Evolutionary conservation across 2,329 filamentous ascomycete genomes (phyloP), one percentile per base, ranked within the genome.

Genomic region (Pezicula rhizophila): DNA sequence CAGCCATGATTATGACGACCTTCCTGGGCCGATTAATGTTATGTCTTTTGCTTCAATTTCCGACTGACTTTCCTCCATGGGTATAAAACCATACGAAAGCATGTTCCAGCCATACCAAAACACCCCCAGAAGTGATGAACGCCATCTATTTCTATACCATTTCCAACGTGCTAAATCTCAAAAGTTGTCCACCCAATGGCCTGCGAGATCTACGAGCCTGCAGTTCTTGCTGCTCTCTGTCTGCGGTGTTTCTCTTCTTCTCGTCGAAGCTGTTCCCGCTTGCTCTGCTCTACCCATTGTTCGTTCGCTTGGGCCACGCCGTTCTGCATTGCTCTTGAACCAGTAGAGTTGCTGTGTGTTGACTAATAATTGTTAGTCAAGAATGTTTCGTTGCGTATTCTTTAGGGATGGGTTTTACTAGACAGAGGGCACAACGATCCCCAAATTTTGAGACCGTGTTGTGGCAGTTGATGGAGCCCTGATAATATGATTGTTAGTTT

Each of bases 391-490:
- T 5, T 5, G 15, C 11, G 11, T 11, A 28, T 7, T 18, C 8
- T 39, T 7, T 8, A 11, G 11, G 10, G 31, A 14, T 12, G 31
- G 18, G 5, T 53, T 63, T 54, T 51, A 67, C 65, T 15, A 63
- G 53, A 49, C 67, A 70, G 20, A 68, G 60, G 53, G 61, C 64
- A 55, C 67, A 70, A 35, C 64, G 53, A 28, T 69, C 65, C 8
- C 67, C 67, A 43, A 70, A 70, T 40, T 58, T 62, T 37, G 53
- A 50, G 23, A 69, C 67, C 2, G 55, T 61, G 48, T 69, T 69
- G 46, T 63, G 65, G 60, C 67, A 70, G 50, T 65, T 63, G 48
- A 65, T 62, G 11, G 63, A 65, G 57, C 63, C 61, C 67, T 69
- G 41, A 8, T 48, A 12, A 23, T 8, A 18, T 34, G 28, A 31